Evolutionary conservation across 139 green algal genomes (phyloP).

Genomic region (Haematococcus lacustris): DNA sequence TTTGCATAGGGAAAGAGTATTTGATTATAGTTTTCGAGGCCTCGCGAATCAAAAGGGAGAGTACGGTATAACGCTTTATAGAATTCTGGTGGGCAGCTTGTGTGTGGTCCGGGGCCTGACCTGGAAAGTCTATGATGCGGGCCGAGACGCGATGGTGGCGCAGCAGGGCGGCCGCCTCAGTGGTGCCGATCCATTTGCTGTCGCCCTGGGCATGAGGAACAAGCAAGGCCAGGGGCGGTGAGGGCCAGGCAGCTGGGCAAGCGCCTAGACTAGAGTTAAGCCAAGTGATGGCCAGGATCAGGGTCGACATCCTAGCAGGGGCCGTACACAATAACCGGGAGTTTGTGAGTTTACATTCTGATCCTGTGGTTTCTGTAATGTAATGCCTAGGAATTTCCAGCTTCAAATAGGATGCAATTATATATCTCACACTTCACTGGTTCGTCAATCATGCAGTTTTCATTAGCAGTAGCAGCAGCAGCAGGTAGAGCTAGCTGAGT

Average conservation of each 20-base stretch:
- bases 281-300: neutral
- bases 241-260: slow-evolving; percentile 6
- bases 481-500: neutral
- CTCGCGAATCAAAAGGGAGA: no score
- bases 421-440: neutral
- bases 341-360: neutral
- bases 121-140: slow-evolving; percentile 70
- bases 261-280: neutral
- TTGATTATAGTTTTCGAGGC: no score
- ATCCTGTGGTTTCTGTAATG: neutral
- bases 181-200: slow-evolving; percentile 74
- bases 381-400: neutral
- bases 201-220: slow-evolving; percentile 30
- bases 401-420: neutral
- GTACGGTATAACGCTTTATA: no score
- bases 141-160: slow-evolving; percentile 59
- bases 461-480: neutral
- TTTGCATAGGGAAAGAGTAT: no score
- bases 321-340: neutral
- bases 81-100: neutral
- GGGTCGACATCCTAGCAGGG: no score
- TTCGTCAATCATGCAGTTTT: neutral
- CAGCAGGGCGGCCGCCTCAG: slow-evolving; percentile 70
- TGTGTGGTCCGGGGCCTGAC: slow-evolving; percentile 1
- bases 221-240: neutral